These are phyloP conservation scores for Kurtzmaniella quercitrusa DNA, from an alignment of 1,139 yeast genomes.

Conservation along the genomic window DNA sequence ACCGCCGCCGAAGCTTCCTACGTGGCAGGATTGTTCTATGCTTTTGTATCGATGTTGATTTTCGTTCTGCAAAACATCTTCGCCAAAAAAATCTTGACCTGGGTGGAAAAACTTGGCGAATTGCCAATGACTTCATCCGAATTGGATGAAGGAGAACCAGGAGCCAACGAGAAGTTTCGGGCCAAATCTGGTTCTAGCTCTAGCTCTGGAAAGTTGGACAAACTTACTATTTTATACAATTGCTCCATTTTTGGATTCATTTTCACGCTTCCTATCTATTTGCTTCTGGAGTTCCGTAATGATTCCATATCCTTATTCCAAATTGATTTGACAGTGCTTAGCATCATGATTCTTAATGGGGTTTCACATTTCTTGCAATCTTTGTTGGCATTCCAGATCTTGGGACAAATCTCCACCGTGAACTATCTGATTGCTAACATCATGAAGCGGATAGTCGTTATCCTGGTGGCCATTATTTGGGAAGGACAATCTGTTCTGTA, in stretches of 20 bases:
- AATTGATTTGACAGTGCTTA: conserved; percentile 28
- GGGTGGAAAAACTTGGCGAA: conserved; percentile 16
- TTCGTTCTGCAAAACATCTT: conserved; percentile 91
- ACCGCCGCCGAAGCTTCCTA: conserved; percentile 25
- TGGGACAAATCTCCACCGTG: conserved; percentile 82
- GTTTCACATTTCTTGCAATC: conserved; percentile 81
- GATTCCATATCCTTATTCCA: conserved; percentile 27
- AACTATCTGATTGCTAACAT: conserved; percentile 90
- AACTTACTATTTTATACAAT: conserved; percentile 75
- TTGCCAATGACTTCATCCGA: conserved; percentile 16
- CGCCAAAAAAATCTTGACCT: conserved; percentile 76
- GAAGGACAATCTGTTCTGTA: conserved; percentile 57
- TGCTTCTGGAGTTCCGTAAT: conserved; percentile 57
- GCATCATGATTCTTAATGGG: conserved; percentile 58
- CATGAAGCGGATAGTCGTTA: conserved; percentile 81
- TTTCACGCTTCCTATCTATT: conserved; percentile 74
- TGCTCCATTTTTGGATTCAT: conserved; percentile 79
- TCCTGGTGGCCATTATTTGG: conserved; percentile 74
- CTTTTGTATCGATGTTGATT: conserved; percentile 75
- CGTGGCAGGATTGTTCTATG: conserved; percentile 64
- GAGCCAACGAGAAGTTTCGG: conserved; percentile 14
- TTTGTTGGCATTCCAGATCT: conserved; percentile 80
- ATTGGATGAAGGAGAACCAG: conserved; percentile 10
- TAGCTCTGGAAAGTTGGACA: conserved; percentile 51
- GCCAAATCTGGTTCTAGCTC: background rate